Conservation (phyloP, 495 filamentous ascomycete genomes). For the Tricharina praecox region DNA sequence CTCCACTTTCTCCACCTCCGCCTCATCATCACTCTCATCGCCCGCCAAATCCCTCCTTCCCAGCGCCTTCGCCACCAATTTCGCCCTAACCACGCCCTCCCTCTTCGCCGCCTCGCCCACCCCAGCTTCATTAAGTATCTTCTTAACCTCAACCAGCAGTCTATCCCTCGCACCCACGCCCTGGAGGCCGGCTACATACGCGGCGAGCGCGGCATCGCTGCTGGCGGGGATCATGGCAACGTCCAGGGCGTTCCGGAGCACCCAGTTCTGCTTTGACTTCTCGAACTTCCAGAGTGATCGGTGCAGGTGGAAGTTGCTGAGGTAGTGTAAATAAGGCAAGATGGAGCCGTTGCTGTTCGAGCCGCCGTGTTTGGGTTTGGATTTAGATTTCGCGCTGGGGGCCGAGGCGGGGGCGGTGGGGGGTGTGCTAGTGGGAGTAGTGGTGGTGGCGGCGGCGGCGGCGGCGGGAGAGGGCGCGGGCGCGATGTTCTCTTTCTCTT, state of each 20-base stretch:
- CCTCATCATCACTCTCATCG: constrained; percentile 2
- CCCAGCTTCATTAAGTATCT: constrained; percentile 12
- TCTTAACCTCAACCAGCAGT: constrained; percentile 18
- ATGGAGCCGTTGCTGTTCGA: constrained; percentile 1
- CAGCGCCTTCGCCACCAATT: constrained; percentile 19
- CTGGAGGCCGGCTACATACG: constrained; percentile 22
- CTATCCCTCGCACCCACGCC: constrained; percentile 16
- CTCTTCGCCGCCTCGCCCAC: constrained; percentile 10
- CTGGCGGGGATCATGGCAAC: constrained; percentile 8
- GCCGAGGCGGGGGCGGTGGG: constrained; percentile 4
- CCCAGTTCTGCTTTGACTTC: constrained; percentile 26
- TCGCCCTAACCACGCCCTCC: constrained; percentile 21
- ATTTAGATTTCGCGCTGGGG: background rate
- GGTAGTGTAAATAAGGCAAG: constrained; percentile 13
- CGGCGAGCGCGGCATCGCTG: constrained; percentile 11
- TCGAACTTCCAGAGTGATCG: constrained; percentile 22
- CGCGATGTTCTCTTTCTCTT: constrained; percentile 2
- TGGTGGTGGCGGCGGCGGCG: constrained; percentile 10
- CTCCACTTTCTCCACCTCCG: background rate
- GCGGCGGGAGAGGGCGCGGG: constrained; percentile 12
- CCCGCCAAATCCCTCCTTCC: constrained; percentile 15
- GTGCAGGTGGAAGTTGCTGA: constrained; percentile 12
- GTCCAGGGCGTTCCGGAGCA: constrained; percentile 21
- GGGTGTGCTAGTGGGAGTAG: too few species aligned
- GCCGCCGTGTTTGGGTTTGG: constrained; percentile 1